A percentile compares a stretch with the other conserved stretches of the same genome.
Conservation (phyloP, 1,284 basidiomycete species). For the Volvariella volvacea region DNA sequence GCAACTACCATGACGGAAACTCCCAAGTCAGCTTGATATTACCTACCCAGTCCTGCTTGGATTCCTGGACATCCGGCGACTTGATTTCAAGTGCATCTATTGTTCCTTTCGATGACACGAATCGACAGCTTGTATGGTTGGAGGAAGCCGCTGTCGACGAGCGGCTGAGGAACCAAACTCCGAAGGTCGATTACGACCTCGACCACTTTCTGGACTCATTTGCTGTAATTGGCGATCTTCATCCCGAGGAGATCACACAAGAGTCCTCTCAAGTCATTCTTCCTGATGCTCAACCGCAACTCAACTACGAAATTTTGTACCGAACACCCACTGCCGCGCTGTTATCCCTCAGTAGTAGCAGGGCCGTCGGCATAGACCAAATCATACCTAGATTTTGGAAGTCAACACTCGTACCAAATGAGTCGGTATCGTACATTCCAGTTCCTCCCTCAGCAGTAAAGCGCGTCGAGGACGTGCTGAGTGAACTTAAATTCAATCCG, state of each 20-base stretch:
- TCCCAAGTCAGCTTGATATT: slow-evolving; percentile 40
- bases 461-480: slow-evolving; percentile 43
- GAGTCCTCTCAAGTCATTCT: too few relatives aligned
- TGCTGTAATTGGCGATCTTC: too few relatives aligned
- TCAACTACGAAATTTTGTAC: slow-evolving; percentile 24
- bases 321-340: slow-evolving; percentile 35
- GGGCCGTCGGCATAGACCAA: slow-evolving; percentile 35
- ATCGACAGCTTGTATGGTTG: slow-evolving; percentile 52
- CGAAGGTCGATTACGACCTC: not conserved
- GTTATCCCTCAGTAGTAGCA: slow-evolving; percentile 32
- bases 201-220: too few relatives aligned
- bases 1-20: slow-evolving; percentile 37
- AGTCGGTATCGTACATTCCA: slow-evolving; percentile 41
- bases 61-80: slow-evolving; percentile 16
- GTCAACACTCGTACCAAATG: slow-evolving; percentile 41
- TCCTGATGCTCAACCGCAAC: not conserved
- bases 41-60: slow-evolving; percentile 25
- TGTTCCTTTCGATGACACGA: slow-evolving; percentile 15
- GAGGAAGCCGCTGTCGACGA: slow-evolving; percentile 46
- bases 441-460: slow-evolving; percentile 44
- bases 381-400: slow-evolving; percentile 59
- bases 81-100: slow-evolving; percentile 18
- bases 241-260: too few relatives aligned
- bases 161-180: slow-evolving; percentile 20
- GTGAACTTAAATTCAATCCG: slow-evolving; percentile 49